Evolutionary conservation across 257 asterid species (phyloP), one percentile per base, ranked within the genome.

Genomic region (Solanum phureja): DNA sequence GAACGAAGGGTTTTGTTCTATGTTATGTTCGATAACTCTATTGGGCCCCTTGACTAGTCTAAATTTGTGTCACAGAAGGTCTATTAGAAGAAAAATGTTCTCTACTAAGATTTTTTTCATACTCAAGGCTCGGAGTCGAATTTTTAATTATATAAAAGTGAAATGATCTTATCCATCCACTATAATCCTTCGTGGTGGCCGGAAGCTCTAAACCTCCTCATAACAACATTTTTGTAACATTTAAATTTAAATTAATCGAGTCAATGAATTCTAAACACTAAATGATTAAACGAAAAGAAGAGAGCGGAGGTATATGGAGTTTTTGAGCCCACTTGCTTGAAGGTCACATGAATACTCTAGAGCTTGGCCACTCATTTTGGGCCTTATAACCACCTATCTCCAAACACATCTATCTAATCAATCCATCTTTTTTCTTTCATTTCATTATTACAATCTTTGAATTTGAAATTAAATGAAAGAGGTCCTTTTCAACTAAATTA

Each of bases 71-170:
- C 0, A 21, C 19, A 7, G 0, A 71, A 31, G 34, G 13, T 16
- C 3, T 7, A 71, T 31, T 31, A 31, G 19, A 31, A 16, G 9
- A 71, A 18, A 68, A 29, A 8, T 16, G 4, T 0, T 62, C 1
- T 62, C 12, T 71, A 31, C 4, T 1, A 33, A 8, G 7, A 71
- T 1, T 16, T 69, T 31, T 33, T 33, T 16, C 0, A 33, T 33
- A 72, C 0, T 8, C 8, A 16, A 33, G 4, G 0, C 1, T 72
- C 2, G 1, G 19, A 72, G 0, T 8, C 0, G 0, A 4, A 72
- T 4, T 0, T 72, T 12, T 68, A 12, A 68, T 68, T 12, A 1
- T 11, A 1, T 1, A 13, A 56, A 0, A 56, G 4, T 68, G 11
- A 0, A 12, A 24, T 3, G 2, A 68, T 68, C 3, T 11, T 69